Evolutionary conservation across 2,329 filamentous ascomycete genomes (phyloP).

Genomic region (Biscogniauxia sp.): DNA sequence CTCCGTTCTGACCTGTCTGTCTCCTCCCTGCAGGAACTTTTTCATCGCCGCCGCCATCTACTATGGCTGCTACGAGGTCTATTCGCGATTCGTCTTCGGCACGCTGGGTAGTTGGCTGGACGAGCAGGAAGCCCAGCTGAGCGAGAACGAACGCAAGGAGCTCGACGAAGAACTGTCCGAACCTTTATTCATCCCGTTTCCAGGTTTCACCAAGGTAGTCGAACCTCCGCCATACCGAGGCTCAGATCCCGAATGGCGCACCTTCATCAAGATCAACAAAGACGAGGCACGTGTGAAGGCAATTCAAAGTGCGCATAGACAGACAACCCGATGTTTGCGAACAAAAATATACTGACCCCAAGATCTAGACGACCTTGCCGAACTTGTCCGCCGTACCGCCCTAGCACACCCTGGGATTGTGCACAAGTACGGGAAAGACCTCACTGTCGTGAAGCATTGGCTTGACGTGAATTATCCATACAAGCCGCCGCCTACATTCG

Average conservation of each 20-base stretch:
- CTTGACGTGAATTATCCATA: slow-evolving; percentile 60
- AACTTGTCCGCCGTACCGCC: slow-evolving; percentile 41
- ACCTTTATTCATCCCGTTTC: slow-evolving; percentile 59
- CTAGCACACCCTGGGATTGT: slow-evolving; percentile 43
- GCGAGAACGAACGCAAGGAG: slow-evolving; percentile 43
- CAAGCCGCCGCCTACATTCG: slow-evolving; percentile 57
- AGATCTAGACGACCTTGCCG: slow-evolving; percentile 43
- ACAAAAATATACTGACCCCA: slow-evolving; percentile 23
- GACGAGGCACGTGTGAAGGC: slow-evolving; percentile 46
- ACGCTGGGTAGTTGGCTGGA: slow-evolving; percentile 44
- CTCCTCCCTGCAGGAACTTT: slow-evolving; percentile 16
- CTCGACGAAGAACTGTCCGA: slow-evolving; percentile 42
- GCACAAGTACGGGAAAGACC: slow-evolving; percentile 44
- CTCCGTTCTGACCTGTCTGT: background rate
- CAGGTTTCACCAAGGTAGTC: slow-evolving; percentile 52
- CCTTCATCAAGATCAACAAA: slow-evolving; percentile 57
- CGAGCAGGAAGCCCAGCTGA: slow-evolving; percentile 40
- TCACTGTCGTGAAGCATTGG: slow-evolving; percentile 53
- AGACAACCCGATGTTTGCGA: slow-evolving; percentile 10
- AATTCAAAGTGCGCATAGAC: slow-evolving; percentile 43
- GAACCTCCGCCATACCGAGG: slow-evolving; percentile 51
- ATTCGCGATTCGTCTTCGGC: slow-evolving; percentile 45
- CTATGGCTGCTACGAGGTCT: slow-evolving; percentile 40
- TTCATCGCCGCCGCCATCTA: slow-evolving; percentile 34
- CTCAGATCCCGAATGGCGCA: slow-evolving; percentile 61